Percentiles rank a stretch among this genome's conserved stretches.
Conservation (phyloP, 768 basidiomycete genomes). For the Leccinum subgranulosum region DNA sequence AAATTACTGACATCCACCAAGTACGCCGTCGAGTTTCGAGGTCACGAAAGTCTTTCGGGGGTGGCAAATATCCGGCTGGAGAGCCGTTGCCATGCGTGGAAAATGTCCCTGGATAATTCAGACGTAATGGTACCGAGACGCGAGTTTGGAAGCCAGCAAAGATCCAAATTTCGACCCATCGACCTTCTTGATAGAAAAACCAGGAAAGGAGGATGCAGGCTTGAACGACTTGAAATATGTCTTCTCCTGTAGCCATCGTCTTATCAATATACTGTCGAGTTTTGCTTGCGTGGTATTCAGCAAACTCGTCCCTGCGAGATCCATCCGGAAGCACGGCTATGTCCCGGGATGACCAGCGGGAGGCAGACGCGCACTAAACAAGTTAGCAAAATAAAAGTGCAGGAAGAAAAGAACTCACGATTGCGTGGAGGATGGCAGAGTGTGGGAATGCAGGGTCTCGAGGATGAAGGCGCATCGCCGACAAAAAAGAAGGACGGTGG, state of each 20-base stretch:
- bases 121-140: constrained; percentile 74
- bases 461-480: constrained; percentile 77
- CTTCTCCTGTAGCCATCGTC: constrained; percentile 86
- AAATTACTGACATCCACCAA: constrained; percentile 91
- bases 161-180: constrained; percentile 91
- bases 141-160: constrained; percentile 84
- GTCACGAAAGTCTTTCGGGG: constrained; percentile 72
- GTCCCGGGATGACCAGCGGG: constrained; percentile 76
- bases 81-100: constrained; percentile 62
- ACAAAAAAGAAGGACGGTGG: constrained; percentile 75
- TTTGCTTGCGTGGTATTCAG: constrained; percentile 83
- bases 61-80: constrained; percentile 77
- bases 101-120: constrained; percentile 86
- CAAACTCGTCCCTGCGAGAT: constrained; percentile 77
- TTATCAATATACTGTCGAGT: constrained; percentile 85
- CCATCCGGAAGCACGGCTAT: constrained; percentile 69
- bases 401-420: constrained; percentile 45
- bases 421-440: constrained; percentile 86
- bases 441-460: constrained; percentile 84
- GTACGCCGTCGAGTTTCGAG: constrained; percentile 76
- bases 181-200: constrained; percentile 89
- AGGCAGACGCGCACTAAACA: constrained; percentile 73
- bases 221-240: constrained; percentile 85
- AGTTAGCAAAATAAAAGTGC: constrained; percentile 10
- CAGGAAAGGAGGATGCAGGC: constrained; percentile 83